Base-by-base conservation (phyloP, 805 yeast species). In the Teunomyces barrocoloradensis region DNA sequence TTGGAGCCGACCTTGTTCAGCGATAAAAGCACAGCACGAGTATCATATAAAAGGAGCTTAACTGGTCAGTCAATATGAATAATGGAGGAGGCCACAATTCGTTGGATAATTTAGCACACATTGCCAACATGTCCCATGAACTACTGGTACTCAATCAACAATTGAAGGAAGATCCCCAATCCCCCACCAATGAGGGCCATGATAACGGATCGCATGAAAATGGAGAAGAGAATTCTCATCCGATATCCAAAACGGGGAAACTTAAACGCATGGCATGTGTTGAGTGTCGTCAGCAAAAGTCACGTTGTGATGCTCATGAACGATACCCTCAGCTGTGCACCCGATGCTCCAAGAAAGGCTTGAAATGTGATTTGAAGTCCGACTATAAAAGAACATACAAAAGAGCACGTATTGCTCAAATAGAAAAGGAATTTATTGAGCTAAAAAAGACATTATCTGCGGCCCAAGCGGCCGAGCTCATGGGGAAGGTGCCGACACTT, bases 211-310 rank as follows among this genome's bases (percentile, higher is more conserved):
- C 21, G 10, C 18, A 17, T 5, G 34, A 18, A 1, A 38, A 43
- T 20, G 37, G 37, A 42, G 33, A 30, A 33, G 34, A 41, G 6
- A 35, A 48, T 6, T 41, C 51, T 3, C 47, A 50, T 10, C 51
- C 47, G 5, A 12, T 13, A 17, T 37, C 23, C 53, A 48, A 43
- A 30, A 20, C 45, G 5, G 42, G 54, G 2, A 66, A 57, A 44
- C 55, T 64, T 34, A 85, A 83, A 62, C 75, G 82, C 47, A 81
- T 90, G 62, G 98, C 98, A 0, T 94, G 99, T 71, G 89, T 89
- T 1, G 96, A 92, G 59, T 94, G 99, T 63, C 80, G 98, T 11
- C 98, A 94, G 66, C 99, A 92, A 64, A 94, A 94, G 67, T 85
- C 90, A 30, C 81, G 83, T 58, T 91, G 97, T 69, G 96, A 91